phyloP scores from a whole-genome alignment of 2,329 filamentous ascomycete genomes.

The Emergomyces pasteurianus region DNA sequence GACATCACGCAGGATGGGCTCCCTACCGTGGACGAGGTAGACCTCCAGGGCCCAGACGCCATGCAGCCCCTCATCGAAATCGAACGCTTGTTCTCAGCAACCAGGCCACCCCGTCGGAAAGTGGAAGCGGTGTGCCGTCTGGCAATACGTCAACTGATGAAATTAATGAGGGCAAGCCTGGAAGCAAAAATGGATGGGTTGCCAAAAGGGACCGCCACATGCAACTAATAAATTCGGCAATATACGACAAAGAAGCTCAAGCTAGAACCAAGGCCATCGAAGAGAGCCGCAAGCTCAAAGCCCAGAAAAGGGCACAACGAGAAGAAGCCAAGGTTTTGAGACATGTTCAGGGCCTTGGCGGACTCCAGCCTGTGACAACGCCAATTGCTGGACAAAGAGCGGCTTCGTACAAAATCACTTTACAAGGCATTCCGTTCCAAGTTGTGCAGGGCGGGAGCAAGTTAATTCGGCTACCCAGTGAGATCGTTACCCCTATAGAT shows the following conservation, averaged over 20 bases:
- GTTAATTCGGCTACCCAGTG: slow-evolving; percentile 61
- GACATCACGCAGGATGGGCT: slow-evolving; percentile 25
- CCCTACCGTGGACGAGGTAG: slow-evolving; percentile 34
- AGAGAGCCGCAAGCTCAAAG: slow-evolving; percentile 42
- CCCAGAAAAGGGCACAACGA: slow-evolving; percentile 48
- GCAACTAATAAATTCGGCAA: slow-evolving; percentile 68
- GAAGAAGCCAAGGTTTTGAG: slow-evolving; percentile 30
- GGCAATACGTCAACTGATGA: slow-evolving; percentile 18
- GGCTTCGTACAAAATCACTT: slow-evolving; percentile 49
- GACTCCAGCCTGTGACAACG: slow-evolving; percentile 11
- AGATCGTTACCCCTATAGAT: slow-evolving; percentile 20
- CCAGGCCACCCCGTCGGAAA: slow-evolving; percentile 15
- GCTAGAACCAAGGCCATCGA: slow-evolving; percentile 60
- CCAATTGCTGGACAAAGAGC: slow-evolving; percentile 18
- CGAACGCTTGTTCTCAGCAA: slow-evolving; percentile 56
- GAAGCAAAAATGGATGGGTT: slow-evolving; percentile 46
- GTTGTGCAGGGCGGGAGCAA: slow-evolving; percentile 72
- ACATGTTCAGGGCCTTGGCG: slow-evolving; percentile 25
- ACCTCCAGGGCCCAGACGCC: slow-evolving; percentile 24
- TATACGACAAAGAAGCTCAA: slow-evolving; percentile 64
- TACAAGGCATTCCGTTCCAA: slow-evolving; percentile 62
- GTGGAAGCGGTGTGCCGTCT: slow-evolving; percentile 15
- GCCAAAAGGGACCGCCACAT: slow-evolving; percentile 63
- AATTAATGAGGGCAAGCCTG: slow-evolving; percentile 18
- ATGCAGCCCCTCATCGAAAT: slow-evolving; percentile 38